These are phyloP conservation scores for Cymbopogon citratus DNA, from an alignment of 176 grass and related monocot genomes.

Conservation along the genomic window DNA sequence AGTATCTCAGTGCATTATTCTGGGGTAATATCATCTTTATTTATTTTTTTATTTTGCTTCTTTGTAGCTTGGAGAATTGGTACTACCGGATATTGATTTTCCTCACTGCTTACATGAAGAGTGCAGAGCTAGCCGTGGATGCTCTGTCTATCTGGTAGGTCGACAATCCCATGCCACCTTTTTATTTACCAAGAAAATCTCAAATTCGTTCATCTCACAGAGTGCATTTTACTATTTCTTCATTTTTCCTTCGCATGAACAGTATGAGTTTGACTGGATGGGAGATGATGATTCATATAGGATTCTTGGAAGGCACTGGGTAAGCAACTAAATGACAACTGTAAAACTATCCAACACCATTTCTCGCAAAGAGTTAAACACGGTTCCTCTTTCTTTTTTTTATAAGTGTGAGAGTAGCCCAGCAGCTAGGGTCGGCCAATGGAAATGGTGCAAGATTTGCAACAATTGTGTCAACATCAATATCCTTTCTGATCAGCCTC, in stretches of 20 bases:
- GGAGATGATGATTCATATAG: conserved; percentile 76
- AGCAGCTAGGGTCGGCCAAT: conserved; percentile 39
- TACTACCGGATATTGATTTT: conserved; percentile 51
- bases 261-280: conserved; percentile 40
- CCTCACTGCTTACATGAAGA: conserved; percentile 48
- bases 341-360: too few relatives aligned
- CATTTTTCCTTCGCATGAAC: neutral
- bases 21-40: too few relatives aligned
- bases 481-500: conserved; percentile 28
- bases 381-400: neutral
- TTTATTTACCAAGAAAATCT: neutral
- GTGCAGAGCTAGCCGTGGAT: conserved; percentile 51
- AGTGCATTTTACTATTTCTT: too few relatives aligned
- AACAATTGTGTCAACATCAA: conserved; percentile 14
- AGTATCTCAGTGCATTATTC: too few relatives aligned
- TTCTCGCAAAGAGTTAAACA: neutral
- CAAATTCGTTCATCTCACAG: too few relatives aligned
- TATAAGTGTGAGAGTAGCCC: conserved; percentile 35
- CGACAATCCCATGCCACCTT: neutral
- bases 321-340: conserved; percentile 16
- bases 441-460: conserved; percentile 34
- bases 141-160: conserved; percentile 56
- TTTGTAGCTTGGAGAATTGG: conserved; percentile 50
- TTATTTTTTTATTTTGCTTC: too few relatives aligned
- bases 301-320: conserved; percentile 66